Evolutionary conservation across 2,329 filamentous ascomycete genomes (phyloP), one percentile per base, ranked within the genome.

Genomic region (Alternaria solani): DNA sequence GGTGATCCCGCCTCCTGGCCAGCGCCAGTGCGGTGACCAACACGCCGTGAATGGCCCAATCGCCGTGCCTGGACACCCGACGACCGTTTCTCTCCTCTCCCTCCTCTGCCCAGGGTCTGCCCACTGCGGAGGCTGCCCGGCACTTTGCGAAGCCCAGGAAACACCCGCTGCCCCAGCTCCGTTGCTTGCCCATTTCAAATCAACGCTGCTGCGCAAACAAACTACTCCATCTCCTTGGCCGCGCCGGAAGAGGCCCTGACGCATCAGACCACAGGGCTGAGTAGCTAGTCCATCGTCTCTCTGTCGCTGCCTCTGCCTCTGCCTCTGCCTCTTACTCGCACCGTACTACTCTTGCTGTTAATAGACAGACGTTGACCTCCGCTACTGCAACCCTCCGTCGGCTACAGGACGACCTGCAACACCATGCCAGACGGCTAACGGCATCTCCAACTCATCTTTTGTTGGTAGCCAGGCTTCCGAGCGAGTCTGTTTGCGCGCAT

Each of bases 261-360:
- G 55, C 56, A 68, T 62, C 60, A 65, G 61, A 60, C 67, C 66
- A 67, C 68, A 69, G 66, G 67, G 62, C 67, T 71, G 68, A 63
- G 20, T 23, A 23, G 20, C 20, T 23, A 23, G 52, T 38, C 48
- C 46, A 7, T 16, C 51, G 44, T 23, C 20, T 23, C 20, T 23
- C 20, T 23, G 20, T 4, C 20, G 2, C 20, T 23, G 4, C 20
- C 20, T 23, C 20, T 23, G 20, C 20, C 20, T 28, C 16, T 16
- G 28, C 11, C 9, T 28, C 12, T 16, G 28, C 55, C 20, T 48
- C 55, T 54, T 57, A 57, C 56, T 57, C 46, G 62, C 55, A 64
- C 65, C 39, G 62, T 60, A 64, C 65, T 39, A 62, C 61, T 42
- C 53, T 49, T 62, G 55, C 63, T 64, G 54, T 41, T 43, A 38